Evolutionary conservation across 2,329 filamentous ascomycete genomes (phyloP).

Genomic region (Colletotrichum sp.): DNA sequence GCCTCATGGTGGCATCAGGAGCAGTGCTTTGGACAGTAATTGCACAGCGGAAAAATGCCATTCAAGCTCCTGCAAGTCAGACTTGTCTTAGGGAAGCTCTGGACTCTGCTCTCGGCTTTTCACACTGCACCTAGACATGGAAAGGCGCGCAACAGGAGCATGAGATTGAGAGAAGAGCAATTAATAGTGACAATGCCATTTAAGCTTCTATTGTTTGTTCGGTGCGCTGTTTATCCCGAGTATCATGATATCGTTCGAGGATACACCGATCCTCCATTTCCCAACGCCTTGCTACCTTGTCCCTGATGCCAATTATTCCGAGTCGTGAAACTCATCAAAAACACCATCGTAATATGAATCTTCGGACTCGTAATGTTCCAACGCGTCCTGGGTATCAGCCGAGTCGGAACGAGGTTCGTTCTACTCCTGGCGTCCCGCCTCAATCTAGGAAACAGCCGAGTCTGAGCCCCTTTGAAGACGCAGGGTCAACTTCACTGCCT

Average conservation of each 20-base stretch:
- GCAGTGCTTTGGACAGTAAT: neutral
- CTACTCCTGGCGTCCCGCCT: neutral
- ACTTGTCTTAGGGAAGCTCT: neutral
- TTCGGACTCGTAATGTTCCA: neutral
- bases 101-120: neutral
- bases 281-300: neutral
- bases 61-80: neutral
- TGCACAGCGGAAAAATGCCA: neutral
- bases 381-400: neutral
- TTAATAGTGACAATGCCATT: neutral
- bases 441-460: neutral
- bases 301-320: neutral
- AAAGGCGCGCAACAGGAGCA: neutral
- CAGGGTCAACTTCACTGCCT: neutral
- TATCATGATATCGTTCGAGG: neutral
- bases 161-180: neutral
- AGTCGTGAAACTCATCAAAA: neutral
- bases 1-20: neutral
- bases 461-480: neutral
- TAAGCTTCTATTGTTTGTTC: constrained; percentile 4
- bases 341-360: neutral
- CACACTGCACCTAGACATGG: neutral
- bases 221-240: constrained; percentile 13
- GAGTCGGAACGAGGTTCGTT: neutral
- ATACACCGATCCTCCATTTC: neutral